These are phyloP conservation scores for Rhizopogon vinicolor DNA, from an alignment of 768 basidiomycete species.

Conservation along the genomic window DNA sequence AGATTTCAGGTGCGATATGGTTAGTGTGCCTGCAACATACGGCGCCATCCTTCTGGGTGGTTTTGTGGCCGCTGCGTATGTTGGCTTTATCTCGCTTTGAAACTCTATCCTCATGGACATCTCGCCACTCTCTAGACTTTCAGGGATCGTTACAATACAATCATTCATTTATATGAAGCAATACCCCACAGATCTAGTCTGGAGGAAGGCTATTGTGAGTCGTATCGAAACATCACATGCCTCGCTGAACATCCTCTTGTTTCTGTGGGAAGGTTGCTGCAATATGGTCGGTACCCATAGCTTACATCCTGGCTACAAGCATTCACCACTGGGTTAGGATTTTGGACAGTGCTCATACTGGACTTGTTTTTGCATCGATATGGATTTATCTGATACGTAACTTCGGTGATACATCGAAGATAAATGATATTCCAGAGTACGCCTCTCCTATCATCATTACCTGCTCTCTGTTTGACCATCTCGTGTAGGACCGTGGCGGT, in stretches of 20 bases:
- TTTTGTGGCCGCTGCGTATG: constrained; percentile 25
- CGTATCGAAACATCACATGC: not conserved
- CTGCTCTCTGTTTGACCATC: not conserved
- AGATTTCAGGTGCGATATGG: not conserved
- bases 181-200: constrained; percentile 19
- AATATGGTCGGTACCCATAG: constrained; percentile 17
- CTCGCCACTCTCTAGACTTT: constrained; percentile 14
- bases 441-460: not conserved
- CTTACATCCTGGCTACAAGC: not conserved
- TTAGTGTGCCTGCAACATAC: constrained; percentile 14
- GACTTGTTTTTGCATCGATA: constrained; percentile 34
- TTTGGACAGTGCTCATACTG: constrained; percentile 37
- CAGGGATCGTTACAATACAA: constrained; percentile 23
- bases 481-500: constrained; percentile 21
- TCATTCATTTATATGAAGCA: constrained; percentile 24
- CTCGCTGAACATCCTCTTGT: not conserved
- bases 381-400: constrained; percentile 41
- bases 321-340: constrained; percentile 9
- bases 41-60: constrained; percentile 27
- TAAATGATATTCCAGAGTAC: constrained; percentile 45
- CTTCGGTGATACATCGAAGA: constrained; percentile 33
- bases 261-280: constrained; percentile 15
- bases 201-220: constrained; percentile 21
- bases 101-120: not conserved
- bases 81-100: not conserved